These are phyloP conservation scores for Nevesoporus exiguus DNA, from an alignment of 768 basidiomycete genomes.

Conservation along the genomic window DNA sequence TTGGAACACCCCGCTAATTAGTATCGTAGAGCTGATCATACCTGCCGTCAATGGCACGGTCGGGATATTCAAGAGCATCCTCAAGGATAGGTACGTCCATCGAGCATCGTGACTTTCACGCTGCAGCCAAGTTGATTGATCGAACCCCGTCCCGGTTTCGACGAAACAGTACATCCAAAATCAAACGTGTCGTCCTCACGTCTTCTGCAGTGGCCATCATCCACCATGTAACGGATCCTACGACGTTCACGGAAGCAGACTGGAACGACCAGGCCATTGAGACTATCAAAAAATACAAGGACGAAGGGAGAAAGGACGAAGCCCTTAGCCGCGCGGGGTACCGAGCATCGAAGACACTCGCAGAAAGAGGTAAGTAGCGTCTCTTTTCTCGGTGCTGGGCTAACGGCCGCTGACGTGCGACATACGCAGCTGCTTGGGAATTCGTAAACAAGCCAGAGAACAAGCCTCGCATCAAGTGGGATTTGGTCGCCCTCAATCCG, in stretches of 20 bases:
- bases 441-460: constrained; percentile 33
- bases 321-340: constrained; percentile 43
- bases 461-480: constrained; percentile 34
- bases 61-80: constrained; percentile 55
- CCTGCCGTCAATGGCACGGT: constrained; percentile 74
- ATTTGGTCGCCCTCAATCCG: constrained; percentile 39
- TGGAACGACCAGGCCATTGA: constrained; percentile 53
- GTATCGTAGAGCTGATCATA: constrained; percentile 49
- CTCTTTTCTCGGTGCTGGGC: not conserved
- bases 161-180: constrained; percentile 30
- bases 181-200: constrained; percentile 70
- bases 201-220: constrained; percentile 56
- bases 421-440: constrained; percentile 45
- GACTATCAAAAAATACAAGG: constrained; percentile 42
- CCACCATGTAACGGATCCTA: constrained; percentile 19
- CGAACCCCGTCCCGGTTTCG: too few species aligned
- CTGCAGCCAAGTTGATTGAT: too few species aligned
- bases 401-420: not conserved
- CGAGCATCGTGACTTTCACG: too few species aligned
- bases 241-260: constrained; percentile 45
- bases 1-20: not conserved
- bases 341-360: constrained; percentile 57
- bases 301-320: constrained; percentile 42
- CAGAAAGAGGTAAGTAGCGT: constrained; percentile 48
- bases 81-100: constrained; percentile 50